These are phyloP conservation scores for Zhuliangozyma parablackwelliae DNA, from an alignment of 1,139 yeast genomes.

Conservation along the genomic window DNA sequence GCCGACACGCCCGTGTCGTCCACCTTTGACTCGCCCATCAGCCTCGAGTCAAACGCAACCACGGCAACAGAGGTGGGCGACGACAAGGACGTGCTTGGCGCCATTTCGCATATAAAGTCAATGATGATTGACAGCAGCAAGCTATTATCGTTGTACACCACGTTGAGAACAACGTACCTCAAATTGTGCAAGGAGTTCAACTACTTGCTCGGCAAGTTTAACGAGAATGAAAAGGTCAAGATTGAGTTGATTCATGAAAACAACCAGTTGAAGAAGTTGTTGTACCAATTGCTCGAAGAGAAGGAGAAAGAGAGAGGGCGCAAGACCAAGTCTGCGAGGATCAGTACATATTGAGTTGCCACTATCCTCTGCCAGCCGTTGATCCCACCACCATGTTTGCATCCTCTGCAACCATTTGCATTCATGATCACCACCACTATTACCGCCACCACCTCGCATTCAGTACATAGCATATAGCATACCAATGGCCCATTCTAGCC, in stretches of 20 bases:
- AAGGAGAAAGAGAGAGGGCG: conserved; percentile 10
- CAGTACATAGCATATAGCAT: too few species aligned
- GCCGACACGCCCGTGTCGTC: neutral
- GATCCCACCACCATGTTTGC: too few species aligned
- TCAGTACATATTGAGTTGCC: too few species aligned
- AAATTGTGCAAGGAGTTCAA: conserved; percentile 36
- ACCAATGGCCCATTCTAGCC: too few species aligned
- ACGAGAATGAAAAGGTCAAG: conserved; percentile 31
- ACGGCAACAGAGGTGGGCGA: too few species aligned
- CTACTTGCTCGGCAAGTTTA: conserved; percentile 29
- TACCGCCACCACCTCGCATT: too few species aligned
- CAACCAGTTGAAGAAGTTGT: conserved; percentile 25
- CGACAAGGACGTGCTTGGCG: conserved; percentile 12
- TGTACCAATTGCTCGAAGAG: conserved; percentile 24
- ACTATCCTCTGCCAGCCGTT: too few species aligned
- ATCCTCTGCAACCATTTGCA: too few species aligned
- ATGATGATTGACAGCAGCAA: conserved; percentile 29
- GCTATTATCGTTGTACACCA: conserved; percentile 26
- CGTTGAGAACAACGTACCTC: conserved; percentile 30
- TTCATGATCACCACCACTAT: too few species aligned
- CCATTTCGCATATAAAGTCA: conserved; percentile 23
- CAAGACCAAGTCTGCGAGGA: neutral
- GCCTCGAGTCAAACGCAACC: too few species aligned
- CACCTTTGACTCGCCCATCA: neutral
- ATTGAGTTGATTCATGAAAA: conserved; percentile 33